Evolutionary conservation across 495 filamentous ascomycete genomes (phyloP), one percentile per base, ranked within the genome.

Genomic region (Hypoxylon fragiforme): DNA sequence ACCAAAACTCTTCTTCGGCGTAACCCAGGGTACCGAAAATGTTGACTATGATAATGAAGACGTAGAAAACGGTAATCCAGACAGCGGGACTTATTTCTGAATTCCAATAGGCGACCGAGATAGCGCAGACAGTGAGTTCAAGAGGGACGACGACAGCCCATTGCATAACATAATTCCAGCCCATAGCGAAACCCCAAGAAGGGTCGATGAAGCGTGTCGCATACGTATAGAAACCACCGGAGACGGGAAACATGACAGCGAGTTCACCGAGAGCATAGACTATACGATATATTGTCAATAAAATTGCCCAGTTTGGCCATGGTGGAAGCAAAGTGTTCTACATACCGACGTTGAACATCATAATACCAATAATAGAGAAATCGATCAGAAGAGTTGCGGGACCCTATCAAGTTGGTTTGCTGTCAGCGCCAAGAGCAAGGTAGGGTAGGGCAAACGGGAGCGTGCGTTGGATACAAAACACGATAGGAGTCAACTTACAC

Each of bases 111-210:
- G 65, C 41, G 15, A 87, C 75, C 21, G 83, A 78, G 18, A 83
- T 71, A 45, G 73, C 62, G 19, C 77, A 80, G 1, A 80, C 79
- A 0, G 77, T 80, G 1, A 82, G 60, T 60, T 84, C 81, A 14
- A 83, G 72, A 30, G 79, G 79, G 21, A 84, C 66, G 31, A 83
- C 77, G 35, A 80, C 69, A 34, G 74, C 66, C 86, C 87, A 90
- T 62, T 80, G 75, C 40, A 87, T 72, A 46, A 83, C 81, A 63
- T 90, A 90, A 65, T 89, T 84, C 84, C 85, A 90, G 45, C 90
- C 90, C 77, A 95, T 91, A 54, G 90, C 87, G 66, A 95, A 95
- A 40, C 90, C 90, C 78, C 90, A 82, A 47, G 85, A 85, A 8
- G 86, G 84, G 56, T 89, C 85, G 55, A 90, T 83, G 60, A 91